Percentiles rank a stretch among this genome's conserved stretches.
phyloP scores from a whole-genome alignment of 75 land plant species.

The Picea glauca region DNA sequence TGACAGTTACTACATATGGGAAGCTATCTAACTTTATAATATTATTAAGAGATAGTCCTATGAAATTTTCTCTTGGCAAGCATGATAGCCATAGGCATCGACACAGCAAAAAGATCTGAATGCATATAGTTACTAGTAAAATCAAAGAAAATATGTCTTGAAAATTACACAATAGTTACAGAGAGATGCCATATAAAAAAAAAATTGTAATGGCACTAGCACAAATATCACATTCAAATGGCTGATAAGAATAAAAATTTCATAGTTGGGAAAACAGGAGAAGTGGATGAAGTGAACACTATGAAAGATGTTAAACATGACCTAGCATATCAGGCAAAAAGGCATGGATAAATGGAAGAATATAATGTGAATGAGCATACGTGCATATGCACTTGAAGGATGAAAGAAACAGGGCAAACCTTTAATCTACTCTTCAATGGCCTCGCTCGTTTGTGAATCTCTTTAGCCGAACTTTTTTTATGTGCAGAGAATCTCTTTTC shows the following conservation, averaged over 20 bases:
- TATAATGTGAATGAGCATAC: neutral
- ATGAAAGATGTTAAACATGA: neutral
- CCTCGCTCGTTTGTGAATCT: neutral
- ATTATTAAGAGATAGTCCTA: neutral
- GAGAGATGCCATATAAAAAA: neutral
- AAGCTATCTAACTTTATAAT: neutral
- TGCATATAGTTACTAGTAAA: neutral
- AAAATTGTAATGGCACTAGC: neutral
- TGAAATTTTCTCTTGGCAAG: neutral
- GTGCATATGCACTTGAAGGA: neutral
- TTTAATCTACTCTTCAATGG: slow-evolving; percentile 2
- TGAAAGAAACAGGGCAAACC: neutral
- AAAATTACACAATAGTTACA: neutral
- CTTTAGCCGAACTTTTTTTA: neutral
- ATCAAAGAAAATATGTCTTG: neutral
- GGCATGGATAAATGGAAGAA: neutral
- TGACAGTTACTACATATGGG: neutral
- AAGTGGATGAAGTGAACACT: neutral
- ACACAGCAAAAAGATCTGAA: neutral
- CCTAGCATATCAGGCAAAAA: neutral
- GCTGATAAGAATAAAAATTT: neutral
- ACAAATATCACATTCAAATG: neutral
- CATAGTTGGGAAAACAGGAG: neutral
- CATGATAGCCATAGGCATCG: neutral
- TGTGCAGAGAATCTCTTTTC: neutral